Base-by-base conservation (phyloP, 78 protist species). In the Capsaspora owczarzaki region DNA sequence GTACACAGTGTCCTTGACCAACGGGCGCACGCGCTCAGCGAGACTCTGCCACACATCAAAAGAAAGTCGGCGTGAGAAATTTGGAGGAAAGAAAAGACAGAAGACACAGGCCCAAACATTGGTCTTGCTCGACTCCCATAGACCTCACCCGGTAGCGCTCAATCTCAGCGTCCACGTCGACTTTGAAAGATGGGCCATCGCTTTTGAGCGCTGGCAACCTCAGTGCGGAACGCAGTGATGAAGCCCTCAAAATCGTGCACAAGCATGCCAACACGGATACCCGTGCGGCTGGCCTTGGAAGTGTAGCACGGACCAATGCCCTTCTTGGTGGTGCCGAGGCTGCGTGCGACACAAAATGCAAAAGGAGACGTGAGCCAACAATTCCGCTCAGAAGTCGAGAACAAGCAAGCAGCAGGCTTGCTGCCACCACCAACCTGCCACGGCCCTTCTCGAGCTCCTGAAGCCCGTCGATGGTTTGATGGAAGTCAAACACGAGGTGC, bases 261-360 rank as follows among this genome's bases (percentile, higher is more conserved):
- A 23, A 94, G 81, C 79, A 92, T 94, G 53, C 87, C 75, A 25
- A 93, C 88, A 44, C 96, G 87, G 29, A 93, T 47, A 33, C 94
- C 93, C 42, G 78, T 84, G 68, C 95, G 85, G 47, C 33, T 61
- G 23, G 90, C 90, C 89, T 94, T 94, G 87, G 83, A 60, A 0
- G 89, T 44, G 87, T 94, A 94, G 49, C 89, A 76, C 19, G 97
- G 97, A 2, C 97, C 97, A 75, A 94, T 94, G 38, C 97, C 97
- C 78, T 84, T 83, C 82, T 82, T 88, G 69, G 94, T 91, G 47
- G 95, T 92, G 69, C 90, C 84, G 33, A 80, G 69, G 43, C 61
- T 79, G 47, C 31, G 20, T 12, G 40, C 37, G 63, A n/a, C n/a
- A n/a, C n/a, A n/a, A n/a, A n/a, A n/a, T n/a, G n/a, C n/a, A n/a